Percentiles rank a stretch among this genome's conserved stretches.
Evolutionary conservation across 306 rosid species (phyloP).

Genomic region (Trifolium pratense): DNA sequence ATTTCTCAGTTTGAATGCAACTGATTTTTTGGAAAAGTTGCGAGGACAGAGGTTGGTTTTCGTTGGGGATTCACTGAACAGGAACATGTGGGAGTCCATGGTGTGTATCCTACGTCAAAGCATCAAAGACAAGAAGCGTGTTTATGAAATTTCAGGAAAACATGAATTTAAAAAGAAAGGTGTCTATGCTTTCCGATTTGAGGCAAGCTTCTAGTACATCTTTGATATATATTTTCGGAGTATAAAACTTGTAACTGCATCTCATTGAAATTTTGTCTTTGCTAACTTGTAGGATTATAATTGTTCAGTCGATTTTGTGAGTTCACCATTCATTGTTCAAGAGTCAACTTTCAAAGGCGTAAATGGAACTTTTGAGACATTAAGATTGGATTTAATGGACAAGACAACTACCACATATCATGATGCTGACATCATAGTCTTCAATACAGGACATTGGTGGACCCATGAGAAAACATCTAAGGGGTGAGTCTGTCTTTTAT

Average conservation of each 20-base stretch:
- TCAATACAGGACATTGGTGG: conserved; percentile 99
- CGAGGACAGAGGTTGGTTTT: conserved; percentile 79
- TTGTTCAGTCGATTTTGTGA: conserved; percentile 86
- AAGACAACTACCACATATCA: conserved; percentile 62
- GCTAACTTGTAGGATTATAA: conserved; percentile 71
- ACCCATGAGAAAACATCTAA: conserved; percentile 92
- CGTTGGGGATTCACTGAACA: conserved; percentile 93
- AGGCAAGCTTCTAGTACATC: conserved; percentile 64
- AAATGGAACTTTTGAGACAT: conserved; percentile 74
- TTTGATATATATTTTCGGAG: not conserved
- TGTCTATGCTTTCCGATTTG: conserved; percentile 80
- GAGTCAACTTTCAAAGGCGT: conserved; percentile 66
- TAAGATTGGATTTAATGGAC: conserved; percentile 95
- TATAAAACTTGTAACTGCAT: not conserved
- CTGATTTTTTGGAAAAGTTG: conserved; percentile 82
- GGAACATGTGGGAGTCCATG: conserved; percentile 98
- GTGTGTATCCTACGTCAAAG: conserved; percentile 82
- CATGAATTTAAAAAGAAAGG: conserved; percentile 83
- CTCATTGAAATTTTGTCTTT: conserved; percentile 30
- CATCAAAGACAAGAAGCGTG: conserved; percentile 59
- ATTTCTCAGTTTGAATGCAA: conserved; percentile 76
- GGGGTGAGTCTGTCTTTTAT: conserved; percentile 61
- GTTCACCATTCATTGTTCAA: conserved; percentile 85
- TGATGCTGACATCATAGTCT: conserved; percentile 84
- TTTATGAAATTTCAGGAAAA: conserved; percentile 84